Evolutionary conservation across 495 filamentous ascomycete genomes (phyloP), one percentile per base, ranked within the genome.

Genomic region (Niebla homalea): DNA sequence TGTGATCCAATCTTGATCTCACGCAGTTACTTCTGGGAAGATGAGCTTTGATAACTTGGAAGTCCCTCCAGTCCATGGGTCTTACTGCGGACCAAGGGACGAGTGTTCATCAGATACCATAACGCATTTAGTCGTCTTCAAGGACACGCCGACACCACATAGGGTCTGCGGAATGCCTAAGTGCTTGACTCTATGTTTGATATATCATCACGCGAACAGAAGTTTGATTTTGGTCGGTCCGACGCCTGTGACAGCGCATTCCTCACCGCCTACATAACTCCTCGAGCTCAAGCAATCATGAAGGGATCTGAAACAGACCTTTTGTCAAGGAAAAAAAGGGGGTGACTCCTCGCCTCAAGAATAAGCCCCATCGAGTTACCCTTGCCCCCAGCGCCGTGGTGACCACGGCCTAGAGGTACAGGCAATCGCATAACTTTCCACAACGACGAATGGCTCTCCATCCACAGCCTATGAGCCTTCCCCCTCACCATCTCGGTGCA

Each of bases 341-440:
- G 48, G 54, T 74, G 75, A 78, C 85, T 81, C 85, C 89, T 95
- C 89, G 88, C 84, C 80, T 86, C 92, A 86, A 95, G 87, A 96
- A 94, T 98, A 87, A 95, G 92, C 92, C 92, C 92, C 92, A 94
- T 98, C 88, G 87, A 94, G 92, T 96, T 89, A 93, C 85, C 78
- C 62, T 59, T 54, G 15, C 44, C 49, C 40, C 19, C 23, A 47
- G 50, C 35, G 42, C 47, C 22, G 20, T 43, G 32, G 18, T 18
- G 46, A 36, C 38, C 23, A 43, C 54, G 59, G 55, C 51, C 58
- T 64, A 49, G 45, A 32, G 46, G 66, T 52, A 60, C 62, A 64
- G 75, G 86, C 87, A 95, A 96, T 96, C 92, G 89, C 90, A 96
- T 98, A 79, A 84, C 92, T 96, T 79, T 95, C 73, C 64, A 86